These are phyloP conservation scores for Agaricales sp. DNA, from an alignment of 1,284 basidiomycete species.

Conservation along the genomic window DNA sequence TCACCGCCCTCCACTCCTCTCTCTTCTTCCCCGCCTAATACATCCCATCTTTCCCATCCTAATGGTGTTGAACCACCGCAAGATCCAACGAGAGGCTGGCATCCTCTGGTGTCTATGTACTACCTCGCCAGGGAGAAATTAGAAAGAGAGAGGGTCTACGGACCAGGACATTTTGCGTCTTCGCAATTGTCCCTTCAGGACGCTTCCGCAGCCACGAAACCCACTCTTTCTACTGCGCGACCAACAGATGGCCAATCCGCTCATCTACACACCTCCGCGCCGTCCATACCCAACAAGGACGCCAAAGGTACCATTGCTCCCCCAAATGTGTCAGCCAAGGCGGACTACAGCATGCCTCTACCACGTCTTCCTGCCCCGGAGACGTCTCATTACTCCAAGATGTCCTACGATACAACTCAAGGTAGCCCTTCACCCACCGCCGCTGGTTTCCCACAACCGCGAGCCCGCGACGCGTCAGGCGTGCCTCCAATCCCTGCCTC, in stretches of 20 bases:
- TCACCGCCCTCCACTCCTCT: conserved; percentile 41
- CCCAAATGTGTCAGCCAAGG: conserved; percentile 25
- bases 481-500: conserved; percentile 14
- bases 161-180: conserved; percentile 87
- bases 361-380: conserved; percentile 76
- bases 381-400: conserved; percentile 65
- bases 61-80: conserved; percentile 33
- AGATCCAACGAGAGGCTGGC: conserved; percentile 90
- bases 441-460: conserved; percentile 48
- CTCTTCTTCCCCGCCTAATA: conserved; percentile 44
- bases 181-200: conserved; percentile 51
- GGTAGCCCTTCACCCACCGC: conserved; percentile 45
- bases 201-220: conserved; percentile 13
- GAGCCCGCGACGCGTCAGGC: conserved; percentile 38
- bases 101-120: conserved; percentile 94
- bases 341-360: conserved; percentile 75
- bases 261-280: neutral
- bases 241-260: conserved; percentile 12
- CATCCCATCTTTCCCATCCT: conserved; percentile 37
- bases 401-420: conserved; percentile 57
- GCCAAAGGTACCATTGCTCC: neutral
- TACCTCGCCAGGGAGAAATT: conserved; percentile 93
- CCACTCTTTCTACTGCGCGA: neutral
- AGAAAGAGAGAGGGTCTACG: conserved; percentile 89
- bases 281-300: conserved; percentile 8